A percentile compares a stretch with the other conserved stretches of the same genome.
These are phyloP conservation scores for Cladophialophora carrionii DNA, from an alignment of 2,329 filamentous ascomycete genomes.

Conservation along the genomic window DNA sequence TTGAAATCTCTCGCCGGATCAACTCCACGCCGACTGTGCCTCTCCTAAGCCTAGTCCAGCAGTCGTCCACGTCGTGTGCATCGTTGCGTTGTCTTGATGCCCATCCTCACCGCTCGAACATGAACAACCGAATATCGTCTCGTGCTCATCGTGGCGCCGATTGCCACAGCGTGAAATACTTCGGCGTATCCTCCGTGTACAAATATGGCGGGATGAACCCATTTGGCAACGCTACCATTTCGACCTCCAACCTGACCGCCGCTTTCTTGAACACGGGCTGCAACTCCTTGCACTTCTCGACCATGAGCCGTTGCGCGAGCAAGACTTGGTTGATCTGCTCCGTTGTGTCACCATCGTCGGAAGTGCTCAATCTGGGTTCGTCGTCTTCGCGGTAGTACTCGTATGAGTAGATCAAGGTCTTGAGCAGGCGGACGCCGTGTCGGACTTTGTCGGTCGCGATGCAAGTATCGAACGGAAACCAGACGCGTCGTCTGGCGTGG, in stretches of 20 bases:
- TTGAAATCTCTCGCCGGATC: not conserved
- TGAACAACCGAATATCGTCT: not conserved
- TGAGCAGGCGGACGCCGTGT: slow-evolving; percentile 35
- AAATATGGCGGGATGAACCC: slow-evolving; percentile 40
- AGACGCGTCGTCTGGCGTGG: slow-evolving; percentile 28
- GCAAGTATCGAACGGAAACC: slow-evolving; percentile 35
- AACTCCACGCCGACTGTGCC: not conserved
- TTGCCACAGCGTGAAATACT: slow-evolving; percentile 31
- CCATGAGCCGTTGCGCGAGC: slow-evolving; percentile 29
- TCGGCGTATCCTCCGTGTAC: slow-evolving; percentile 36
- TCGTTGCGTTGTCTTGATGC: not conserved
- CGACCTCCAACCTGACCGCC: slow-evolving; percentile 30
- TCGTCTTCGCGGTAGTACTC: slow-evolving; percentile 37
- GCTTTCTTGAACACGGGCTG: slow-evolving; percentile 29
- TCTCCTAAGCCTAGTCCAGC: not conserved
- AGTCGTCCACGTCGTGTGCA: not conserved
- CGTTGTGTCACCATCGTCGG: slow-evolving; percentile 27
- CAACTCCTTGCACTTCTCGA: slow-evolving; percentile 32
- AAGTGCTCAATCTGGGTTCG: slow-evolving; percentile 22
- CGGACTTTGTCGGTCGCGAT: slow-evolving; percentile 33
- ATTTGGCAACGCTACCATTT: slow-evolving; percentile 34
- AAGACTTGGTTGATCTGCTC: slow-evolving; percentile 30
- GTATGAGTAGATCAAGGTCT: slow-evolving; percentile 35
- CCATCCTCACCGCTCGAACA: not conserved
- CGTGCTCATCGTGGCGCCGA: slow-evolving; percentile 17